Evolutionary conservation across 805 yeast species (phyloP), one percentile per base, ranked within the genome.

Genomic region (Myxozyma vanderwaltii): DNA sequence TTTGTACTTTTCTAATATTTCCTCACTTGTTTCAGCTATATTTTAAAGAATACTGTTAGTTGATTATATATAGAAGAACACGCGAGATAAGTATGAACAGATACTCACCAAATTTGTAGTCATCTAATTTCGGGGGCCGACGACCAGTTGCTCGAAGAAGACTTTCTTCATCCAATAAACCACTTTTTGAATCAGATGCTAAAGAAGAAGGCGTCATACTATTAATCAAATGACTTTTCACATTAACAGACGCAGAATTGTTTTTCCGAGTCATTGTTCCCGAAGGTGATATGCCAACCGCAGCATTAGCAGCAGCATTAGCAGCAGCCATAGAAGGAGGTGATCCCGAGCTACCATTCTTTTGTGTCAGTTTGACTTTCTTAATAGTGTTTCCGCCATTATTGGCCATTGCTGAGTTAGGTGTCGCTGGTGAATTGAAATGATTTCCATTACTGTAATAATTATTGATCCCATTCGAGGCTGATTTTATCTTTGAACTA

Each of bases 1-100:
- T 65, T 86, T 85, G 71, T 86, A 91, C 71, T 91, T 91, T 60
- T 83, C 82, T 66, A 94, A 73, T 7, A 94, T 79, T 51, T 86
- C 89, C 58, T 83, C 87, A 21, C 87, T 75, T 8, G 91, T 84
- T 67, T 88, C 89, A 10, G 86, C 84, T 65, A 46, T 23, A 24
- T 4, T n/a, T 15, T 23, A 15, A 17, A 13, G n/a, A 8, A n/a
- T n/a, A n/a, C n/a, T n/a, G 52, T 46, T 17, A 57, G 51, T 35
- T 33, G 5, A 17, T 13, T 17, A 44, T 17, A 24, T 3, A 4
- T 19, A 12, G 12, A 38, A 4, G 38, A 0, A 8, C n/a, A 10
- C 39, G 3, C 26, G 10, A 24, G 23, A 10, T 38, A 23, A 13
- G 4, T 21, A 19, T 15, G 10, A 19, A 17, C 21, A 27, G 27